Conservation (phyloP, 1,139 yeast species). For the Pichia sp. region DNA sequence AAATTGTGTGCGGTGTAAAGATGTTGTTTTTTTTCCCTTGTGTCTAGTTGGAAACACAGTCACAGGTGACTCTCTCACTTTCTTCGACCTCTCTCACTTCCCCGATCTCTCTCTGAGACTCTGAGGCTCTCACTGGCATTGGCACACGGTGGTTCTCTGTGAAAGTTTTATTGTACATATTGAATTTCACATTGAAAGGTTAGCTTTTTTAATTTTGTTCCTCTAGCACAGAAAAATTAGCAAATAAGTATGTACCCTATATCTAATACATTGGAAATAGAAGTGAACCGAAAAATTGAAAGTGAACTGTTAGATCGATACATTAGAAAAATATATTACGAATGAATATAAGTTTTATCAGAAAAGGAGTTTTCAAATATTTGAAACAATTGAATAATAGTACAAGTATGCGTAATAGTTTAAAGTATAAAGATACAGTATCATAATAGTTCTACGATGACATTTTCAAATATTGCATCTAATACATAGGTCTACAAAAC, state of each 20-base stretch:
- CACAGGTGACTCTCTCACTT: background rate
- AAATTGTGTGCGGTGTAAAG: background rate
- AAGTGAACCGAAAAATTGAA: background rate
- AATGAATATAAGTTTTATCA: background rate
- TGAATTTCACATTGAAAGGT: background rate
- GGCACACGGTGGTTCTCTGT: background rate
- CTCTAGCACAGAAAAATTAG: background rate
- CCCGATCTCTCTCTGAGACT: background rate
- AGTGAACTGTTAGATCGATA: background rate
- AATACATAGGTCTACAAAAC: too few species aligned
- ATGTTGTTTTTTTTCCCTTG: background rate
- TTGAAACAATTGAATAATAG: too few species aligned
- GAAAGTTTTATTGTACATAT: background rate
- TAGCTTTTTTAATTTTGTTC: background rate
- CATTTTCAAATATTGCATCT: too few species aligned
- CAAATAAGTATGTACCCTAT: constrained; percentile 7
- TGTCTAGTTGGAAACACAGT: background rate
- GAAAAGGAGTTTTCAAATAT: too few species aligned
- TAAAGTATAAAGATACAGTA: too few species aligned
- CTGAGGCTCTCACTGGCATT: background rate
- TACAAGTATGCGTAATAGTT: too few species aligned
- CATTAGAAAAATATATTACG: background rate
- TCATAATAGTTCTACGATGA: too few species aligned
- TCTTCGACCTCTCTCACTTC: too few species aligned
- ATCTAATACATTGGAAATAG: background rate